Percentiles rank a stretch among this genome's conserved stretches.
Evolutionary conservation across 805 yeast genomes (phyloP).

Genomic region (Metschnikowia proteae): DNA sequence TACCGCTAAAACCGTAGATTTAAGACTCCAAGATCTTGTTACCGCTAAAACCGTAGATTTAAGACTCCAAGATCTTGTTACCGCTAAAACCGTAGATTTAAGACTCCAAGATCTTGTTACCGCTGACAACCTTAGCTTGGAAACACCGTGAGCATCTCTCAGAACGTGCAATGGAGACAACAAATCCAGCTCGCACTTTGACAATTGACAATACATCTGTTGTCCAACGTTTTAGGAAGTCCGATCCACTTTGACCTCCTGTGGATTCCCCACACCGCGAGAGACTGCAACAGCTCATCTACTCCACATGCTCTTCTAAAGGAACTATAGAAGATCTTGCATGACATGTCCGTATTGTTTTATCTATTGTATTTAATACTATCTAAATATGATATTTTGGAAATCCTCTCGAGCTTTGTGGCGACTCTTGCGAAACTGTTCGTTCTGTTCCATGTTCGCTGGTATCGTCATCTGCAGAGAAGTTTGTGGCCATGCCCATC

Average conservation of each 20-base stretch:
- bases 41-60: no score
- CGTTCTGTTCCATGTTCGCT: conserved; percentile 24
- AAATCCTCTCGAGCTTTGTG: conserved; percentile 40
- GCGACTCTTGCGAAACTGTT: conserved; percentile 30
- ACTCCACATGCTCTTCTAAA: conserved; percentile 80
- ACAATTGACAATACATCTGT: conserved; percentile 82
- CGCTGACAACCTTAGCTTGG: conserved; percentile 95
- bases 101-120: no score
- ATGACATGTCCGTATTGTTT: conserved; percentile 77
- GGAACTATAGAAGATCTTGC: conserved; percentile 92
- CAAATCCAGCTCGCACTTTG: conserved; percentile 85
- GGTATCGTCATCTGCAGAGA: conserved; percentile 8
- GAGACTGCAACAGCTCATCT: conserved; percentile 73
- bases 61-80: no score
- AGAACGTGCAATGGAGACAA: conserved; percentile 93
- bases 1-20: no score
- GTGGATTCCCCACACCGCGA: conserved; percentile 93
- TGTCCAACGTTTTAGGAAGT: conserved; percentile 87
- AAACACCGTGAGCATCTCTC: conserved; percentile 99
- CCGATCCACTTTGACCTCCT: conserved; percentile 98
- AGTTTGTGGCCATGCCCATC: conserved; percentile 29
- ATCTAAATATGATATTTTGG: no score
- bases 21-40: no score
- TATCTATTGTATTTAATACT: no score
- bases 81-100: no score